Evolutionary conservation across 176 grass and related monocot species (phyloP), one percentile per base, ranked within the genome.

Genomic region (Hyparrhenia diplandra): DNA sequence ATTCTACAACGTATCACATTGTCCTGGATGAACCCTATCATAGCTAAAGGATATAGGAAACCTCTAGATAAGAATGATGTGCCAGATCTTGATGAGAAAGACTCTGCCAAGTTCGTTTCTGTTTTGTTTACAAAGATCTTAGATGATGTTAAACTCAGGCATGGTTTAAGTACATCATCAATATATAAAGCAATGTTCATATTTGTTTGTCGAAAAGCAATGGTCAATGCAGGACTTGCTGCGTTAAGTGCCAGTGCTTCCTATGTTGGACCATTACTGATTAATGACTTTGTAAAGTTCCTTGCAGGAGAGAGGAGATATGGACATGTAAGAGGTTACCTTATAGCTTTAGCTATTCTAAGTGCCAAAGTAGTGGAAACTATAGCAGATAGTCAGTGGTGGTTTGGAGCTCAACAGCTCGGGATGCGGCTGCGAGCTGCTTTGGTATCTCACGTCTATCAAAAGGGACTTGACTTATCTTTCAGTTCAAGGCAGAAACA

Each of bases 361-460:
- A 86, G 87, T 83, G 92, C 94, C 52, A 97, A 97, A 87, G 17
- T 94, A 34, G 78, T 94, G 64, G 94, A 94, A 55, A 90, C 92
- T 4, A 16, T 89, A 74, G 31, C 85, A 68, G 77, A 94, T 49
- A 92, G 87, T 40, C 89, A 92, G 69, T 97, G 94, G 94, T 41
- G 85, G 87, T 97, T 97, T 80, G 91, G 94, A 46, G 82, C 92
- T 49, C 83, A 81, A 30, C 87, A 84, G 63, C 87, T 99, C 2
- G 92, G 87, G 45, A 95, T 99, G 96, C 85, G 87, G n/a, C 59
- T 93, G 59, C 92, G 92, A 76, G 92, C 87, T 49, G 79, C 85
- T 76, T 79, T 95, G 77, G 88, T 93, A 89, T 93, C 96, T 25
- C 90, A 88, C 71, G 90, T 99, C 73, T 99, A 99, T 81, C 87